phyloP scores from a whole-genome alignment of 805 yeast genomes.

The Pichia thaimueangensis region DNA sequence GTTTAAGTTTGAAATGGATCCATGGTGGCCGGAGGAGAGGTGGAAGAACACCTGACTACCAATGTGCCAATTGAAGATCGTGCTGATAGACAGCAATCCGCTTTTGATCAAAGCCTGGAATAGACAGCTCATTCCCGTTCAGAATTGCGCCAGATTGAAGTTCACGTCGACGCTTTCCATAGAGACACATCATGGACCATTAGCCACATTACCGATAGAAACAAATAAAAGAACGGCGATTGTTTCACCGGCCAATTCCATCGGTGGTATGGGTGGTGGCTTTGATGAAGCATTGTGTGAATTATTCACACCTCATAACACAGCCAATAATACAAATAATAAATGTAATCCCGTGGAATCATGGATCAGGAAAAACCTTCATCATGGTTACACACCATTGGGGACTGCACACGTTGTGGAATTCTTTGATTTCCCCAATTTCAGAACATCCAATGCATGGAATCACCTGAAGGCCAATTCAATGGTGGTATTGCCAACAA shows the following conservation, averaged over 20 bases:
- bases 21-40: too few relatives aligned
- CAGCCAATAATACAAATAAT: conserved; percentile 10
- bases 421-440: conserved; percentile 19
- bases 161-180: background rate
- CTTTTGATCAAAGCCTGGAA: conserved; percentile 4
- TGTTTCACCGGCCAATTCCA: conserved; percentile 47
- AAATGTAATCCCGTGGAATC: conserved; percentile 18
- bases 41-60: too few relatives aligned
- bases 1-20: too few relatives aligned
- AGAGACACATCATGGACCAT: conserved; percentile 4
- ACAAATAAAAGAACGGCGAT: conserved; percentile 22
- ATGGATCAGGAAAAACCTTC: conserved; percentile 16
- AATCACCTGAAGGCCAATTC: conserved; percentile 23
- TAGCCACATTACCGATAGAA: background rate
- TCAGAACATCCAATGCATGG: conserved; percentile 26
- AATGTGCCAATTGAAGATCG: conserved; percentile 1
- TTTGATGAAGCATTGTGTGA: conserved; percentile 36
- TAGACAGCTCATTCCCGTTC: conserved; percentile 1
- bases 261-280: conserved; percentile 47
- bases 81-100: conserved; percentile 5
- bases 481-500: conserved; percentile 34
- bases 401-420: conserved; percentile 27
- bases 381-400: conserved; percentile 31
- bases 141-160: background rate
- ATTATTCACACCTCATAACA: conserved; percentile 14